Conservation (phyloP, 106 monocot genomes). For the Alisma plantagoaquatica region DNA sequence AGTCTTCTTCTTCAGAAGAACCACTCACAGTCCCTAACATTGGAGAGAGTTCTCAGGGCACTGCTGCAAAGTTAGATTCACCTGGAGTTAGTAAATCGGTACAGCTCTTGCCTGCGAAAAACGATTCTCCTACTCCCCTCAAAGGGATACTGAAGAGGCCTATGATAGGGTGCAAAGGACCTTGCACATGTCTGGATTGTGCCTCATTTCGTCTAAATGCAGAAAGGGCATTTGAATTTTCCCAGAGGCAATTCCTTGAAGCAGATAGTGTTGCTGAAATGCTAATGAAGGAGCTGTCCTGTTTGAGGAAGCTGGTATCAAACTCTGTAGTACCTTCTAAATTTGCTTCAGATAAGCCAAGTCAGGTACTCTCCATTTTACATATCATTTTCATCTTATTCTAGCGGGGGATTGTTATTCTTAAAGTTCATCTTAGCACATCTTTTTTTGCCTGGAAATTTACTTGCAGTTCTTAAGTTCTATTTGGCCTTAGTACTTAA, state of each 20-base stretch:
- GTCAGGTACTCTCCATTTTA: too few relatives aligned
- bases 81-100: too few relatives aligned
- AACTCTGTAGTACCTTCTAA: constrained; percentile 18
- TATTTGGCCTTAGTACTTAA: too few relatives aligned
- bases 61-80: too few relatives aligned
- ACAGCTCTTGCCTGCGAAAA: constrained; percentile 6
- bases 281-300: constrained; percentile 45
- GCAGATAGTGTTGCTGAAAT: constrained; percentile 43
- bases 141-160: constrained; percentile 49
- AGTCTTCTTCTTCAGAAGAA: too few relatives aligned
- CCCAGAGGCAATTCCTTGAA: constrained; percentile 53
- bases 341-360: too few relatives aligned
- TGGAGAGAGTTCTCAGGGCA: too few relatives aligned
- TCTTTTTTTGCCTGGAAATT: too few relatives aligned
- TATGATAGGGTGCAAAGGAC: constrained; percentile 37
- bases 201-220: constrained; percentile 37
- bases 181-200: constrained; percentile 67
- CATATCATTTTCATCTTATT: too few relatives aligned
- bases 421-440: too few relatives aligned
- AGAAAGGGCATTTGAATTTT: constrained; percentile 59
- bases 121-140: constrained; percentile 13
- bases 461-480: too few relatives aligned
- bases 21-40: too few relatives aligned
- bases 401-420: neutral
- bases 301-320: constrained; percentile 36